Evolutionary conservation across 2,329 filamentous ascomycete genomes (phyloP).

Genomic region (Pestalotiopsis sp.): DNA sequence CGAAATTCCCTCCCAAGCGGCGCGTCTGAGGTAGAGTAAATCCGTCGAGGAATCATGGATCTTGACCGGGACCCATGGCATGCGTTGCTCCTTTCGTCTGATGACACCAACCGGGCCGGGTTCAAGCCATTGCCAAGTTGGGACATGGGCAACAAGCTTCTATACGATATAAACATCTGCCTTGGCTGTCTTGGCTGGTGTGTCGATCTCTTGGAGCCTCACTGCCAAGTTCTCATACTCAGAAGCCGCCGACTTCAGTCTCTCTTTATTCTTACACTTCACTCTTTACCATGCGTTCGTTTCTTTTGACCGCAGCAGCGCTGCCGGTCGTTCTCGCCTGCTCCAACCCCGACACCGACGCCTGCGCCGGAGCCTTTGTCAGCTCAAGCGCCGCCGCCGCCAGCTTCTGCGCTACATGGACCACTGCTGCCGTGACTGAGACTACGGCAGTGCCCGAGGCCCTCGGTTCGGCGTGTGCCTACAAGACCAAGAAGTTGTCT

Average conservation of each 20-base stretch:
- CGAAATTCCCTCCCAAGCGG: neutral
- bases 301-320: conserved; percentile 4
- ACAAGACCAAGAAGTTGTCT: conserved; percentile 10
- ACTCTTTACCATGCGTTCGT: conserved; percentile 7
- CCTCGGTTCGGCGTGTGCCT: conserved; percentile 1
- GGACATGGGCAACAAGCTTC: neutral
- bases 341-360: conserved; percentile 5
- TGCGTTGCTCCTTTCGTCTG: neutral
- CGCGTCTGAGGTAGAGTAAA: conserved; percentile 3
- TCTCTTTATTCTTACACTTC: neutral
- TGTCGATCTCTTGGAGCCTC: neutral
- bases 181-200: conserved; percentile 2
- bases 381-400: neutral
- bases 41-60: neutral
- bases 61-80: neutral
- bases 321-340: neutral
- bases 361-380: conserved; percentile 7
- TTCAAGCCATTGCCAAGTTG: neutral
- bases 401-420: conserved; percentile 9
- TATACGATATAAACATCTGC: conserved; percentile 5
- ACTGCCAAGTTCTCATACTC: conserved; percentile 1
- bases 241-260: neutral
- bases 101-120: neutral
- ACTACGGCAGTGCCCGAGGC: neutral
- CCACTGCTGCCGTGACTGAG: neutral